Evolutionary conservation across 1,284 basidiomycete species (phyloP).

Genomic region (Trichosporon faecale): DNA sequence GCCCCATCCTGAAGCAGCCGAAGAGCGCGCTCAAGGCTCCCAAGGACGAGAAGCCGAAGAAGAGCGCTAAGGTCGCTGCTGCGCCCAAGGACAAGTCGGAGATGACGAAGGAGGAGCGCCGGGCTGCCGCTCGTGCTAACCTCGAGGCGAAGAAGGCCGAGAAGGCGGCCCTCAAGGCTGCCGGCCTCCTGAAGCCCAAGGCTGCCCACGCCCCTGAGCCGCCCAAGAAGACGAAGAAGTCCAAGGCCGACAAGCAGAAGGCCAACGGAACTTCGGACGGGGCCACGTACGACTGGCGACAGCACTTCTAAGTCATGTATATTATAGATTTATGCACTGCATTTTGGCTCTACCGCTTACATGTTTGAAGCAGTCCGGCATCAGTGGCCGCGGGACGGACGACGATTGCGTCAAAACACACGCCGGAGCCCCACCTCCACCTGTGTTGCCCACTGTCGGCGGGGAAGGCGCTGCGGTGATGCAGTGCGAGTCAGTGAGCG

Average conservation of each 20-base stretch:
- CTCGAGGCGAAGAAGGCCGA: slow-evolving; percentile 9
- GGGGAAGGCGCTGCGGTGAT: not conserved
- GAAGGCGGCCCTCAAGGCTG: not conserved
- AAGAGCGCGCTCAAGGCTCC: not conserved
- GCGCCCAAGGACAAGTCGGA: slow-evolving; percentile 6
- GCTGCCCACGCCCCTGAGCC: slow-evolving; percentile 8
- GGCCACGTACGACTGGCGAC: slow-evolving; percentile 8
- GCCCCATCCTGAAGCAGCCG: slow-evolving; percentile 21
- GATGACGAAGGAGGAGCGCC: slow-evolving; percentile 12
- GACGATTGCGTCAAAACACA: too few species aligned
- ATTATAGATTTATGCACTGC: slow-evolving; percentile 8
- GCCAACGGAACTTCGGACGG: not conserved
- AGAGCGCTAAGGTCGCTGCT: not conserved
- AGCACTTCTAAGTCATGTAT: slow-evolving; percentile 22
- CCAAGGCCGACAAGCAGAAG: slow-evolving; percentile 27
- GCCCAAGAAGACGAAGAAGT: slow-evolving; percentile 15
- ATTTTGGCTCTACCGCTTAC: not conserved
- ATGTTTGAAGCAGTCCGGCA: too few species aligned
- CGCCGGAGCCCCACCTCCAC: not conserved
- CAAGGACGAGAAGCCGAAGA: slow-evolving; percentile 6
- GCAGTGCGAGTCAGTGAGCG: not conserved
- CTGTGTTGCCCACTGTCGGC: not conserved
- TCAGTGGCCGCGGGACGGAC: too few species aligned
- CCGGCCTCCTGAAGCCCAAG: slow-evolving; percentile 18
- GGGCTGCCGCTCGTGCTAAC: not conserved